These are phyloP conservation scores for Elaeis oleifera DNA, from an alignment of 202 grass and related monocot genomes.

Conservation along the genomic window DNA sequence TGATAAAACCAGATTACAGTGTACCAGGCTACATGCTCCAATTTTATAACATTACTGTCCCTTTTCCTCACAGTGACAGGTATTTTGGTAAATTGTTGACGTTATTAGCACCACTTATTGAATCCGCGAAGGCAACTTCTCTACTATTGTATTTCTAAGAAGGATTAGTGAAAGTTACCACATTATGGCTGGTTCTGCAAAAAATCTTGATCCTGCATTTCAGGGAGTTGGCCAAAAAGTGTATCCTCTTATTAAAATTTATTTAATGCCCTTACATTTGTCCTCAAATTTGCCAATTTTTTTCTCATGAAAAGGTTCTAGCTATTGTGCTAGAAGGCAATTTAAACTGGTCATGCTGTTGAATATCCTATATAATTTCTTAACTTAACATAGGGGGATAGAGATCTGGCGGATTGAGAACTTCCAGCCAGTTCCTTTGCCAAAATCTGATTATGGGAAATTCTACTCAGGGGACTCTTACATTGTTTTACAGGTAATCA, in stretches of 20 bases:
- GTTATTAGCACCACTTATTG: no score
- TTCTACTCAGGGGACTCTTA: slow-evolving; percentile 21
- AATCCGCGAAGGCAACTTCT: not conserved
- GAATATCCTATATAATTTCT: not conserved
- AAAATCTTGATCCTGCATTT: slow-evolving; percentile 19
- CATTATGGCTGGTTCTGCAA: slow-evolving; percentile 15
- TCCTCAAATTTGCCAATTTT: not conserved
- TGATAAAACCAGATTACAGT: no score
- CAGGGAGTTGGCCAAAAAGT: slow-evolving; percentile 18
- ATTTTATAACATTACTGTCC: no score
- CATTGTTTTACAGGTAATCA: slow-evolving; percentile 9
- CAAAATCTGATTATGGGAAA: slow-evolving; percentile 22
- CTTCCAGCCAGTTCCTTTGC: slow-evolving; percentile 13
- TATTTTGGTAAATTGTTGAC: no score
- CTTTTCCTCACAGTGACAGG: no score
- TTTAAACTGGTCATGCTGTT: not conserved
- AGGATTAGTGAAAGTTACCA: not conserved
- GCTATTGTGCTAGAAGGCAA: no score
- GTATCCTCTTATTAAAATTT: slow-evolving; percentile 5
- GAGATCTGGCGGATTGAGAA: slow-evolving; percentile 24
- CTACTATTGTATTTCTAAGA: not conserved
- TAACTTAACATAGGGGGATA: slow-evolving; percentile 8
- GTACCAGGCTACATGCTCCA: no score
- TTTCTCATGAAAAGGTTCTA: no score
- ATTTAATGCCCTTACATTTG: not conserved